A percentile compares a stretch with the other conserved stretches of the same genome.
These are phyloP conservation scores for Diaporthe amygdali DNA, from an alignment of 2,329 filamentous ascomycete genomes.

Conservation along the genomic window DNA sequence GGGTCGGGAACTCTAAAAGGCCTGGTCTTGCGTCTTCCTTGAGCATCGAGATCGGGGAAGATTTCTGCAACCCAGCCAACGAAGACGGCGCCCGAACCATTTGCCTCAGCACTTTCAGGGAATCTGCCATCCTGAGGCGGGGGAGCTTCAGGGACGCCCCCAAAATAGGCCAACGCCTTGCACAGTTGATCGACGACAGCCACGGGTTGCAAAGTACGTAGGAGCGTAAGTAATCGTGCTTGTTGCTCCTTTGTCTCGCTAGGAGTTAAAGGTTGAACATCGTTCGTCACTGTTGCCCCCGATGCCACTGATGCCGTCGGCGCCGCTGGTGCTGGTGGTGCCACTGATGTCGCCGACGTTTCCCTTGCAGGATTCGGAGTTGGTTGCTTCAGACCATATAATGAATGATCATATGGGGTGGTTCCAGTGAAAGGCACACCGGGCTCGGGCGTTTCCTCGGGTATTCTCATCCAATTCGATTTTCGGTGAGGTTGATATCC, in stretches of 20 bases:
- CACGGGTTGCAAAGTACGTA: constrained; percentile 60
- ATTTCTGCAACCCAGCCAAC: constrained; percentile 69
- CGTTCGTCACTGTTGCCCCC: constrained; percentile 4
- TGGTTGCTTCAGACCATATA: constrained; percentile 23
- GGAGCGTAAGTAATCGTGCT: constrained; percentile 60
- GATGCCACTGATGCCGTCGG: background rate
- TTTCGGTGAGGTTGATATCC: constrained; percentile 43
- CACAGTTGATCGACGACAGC: constrained; percentile 67
- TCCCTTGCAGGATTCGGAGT: constrained; percentile 15
- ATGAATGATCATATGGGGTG: constrained; percentile 22
- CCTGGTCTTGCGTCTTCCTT: constrained; percentile 29
- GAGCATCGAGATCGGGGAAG: constrained; percentile 51
- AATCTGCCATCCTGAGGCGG: constrained; percentile 56
- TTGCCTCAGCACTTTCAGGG: constrained; percentile 59
- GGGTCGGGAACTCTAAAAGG: constrained; percentile 22
- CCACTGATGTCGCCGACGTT: background rate
- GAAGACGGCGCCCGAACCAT: constrained; percentile 63
- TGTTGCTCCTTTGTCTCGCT: constrained; percentile 64
- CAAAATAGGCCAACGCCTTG: constrained; percentile 68
- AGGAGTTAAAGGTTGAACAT: constrained; percentile 37
- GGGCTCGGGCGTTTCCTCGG: constrained; percentile 18
- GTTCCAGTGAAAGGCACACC: constrained; percentile 23
- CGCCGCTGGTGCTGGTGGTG: constrained; percentile 30
- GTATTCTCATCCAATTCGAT: constrained; percentile 25
- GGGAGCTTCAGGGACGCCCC: constrained; percentile 61